phyloP scores from a whole-genome alignment of 2,329 filamentous ascomycete genomes.

The Neofusicoccum sp. region DNA sequence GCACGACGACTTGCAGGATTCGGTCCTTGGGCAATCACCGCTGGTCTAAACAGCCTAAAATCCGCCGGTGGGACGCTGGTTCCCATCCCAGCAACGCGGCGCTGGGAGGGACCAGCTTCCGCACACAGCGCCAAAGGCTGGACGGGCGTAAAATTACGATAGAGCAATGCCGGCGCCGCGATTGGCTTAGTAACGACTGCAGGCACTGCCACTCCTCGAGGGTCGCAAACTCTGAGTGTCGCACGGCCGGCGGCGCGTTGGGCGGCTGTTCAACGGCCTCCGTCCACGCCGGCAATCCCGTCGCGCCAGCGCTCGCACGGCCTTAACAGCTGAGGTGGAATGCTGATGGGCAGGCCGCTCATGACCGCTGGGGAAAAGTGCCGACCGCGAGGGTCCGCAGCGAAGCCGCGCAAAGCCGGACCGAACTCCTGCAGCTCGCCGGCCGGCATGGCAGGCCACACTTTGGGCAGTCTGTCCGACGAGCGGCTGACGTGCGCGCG shows the following conservation, averaged over 20 bases:
- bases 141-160: slow-evolving; percentile 12
- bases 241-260: neutral
- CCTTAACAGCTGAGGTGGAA: neutral
- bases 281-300: too few species aligned
- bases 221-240: neutral
- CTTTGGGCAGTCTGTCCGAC: slow-evolving; percentile 6
- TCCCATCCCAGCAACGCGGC: slow-evolving; percentile 1
- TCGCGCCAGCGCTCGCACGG: neutral
- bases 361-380: too few species aligned
- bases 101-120: slow-evolving; percentile 3
- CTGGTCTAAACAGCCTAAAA: slow-evolving; percentile 3
- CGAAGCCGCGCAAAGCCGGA: neutral
- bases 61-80: neutral
- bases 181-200: neutral
- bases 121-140: neutral
- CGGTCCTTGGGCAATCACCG: neutral
- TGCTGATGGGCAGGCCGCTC: neutral
- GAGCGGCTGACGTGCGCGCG: slow-evolving; percentile 1
- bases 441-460: neutral
- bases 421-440: slow-evolving; percentile 12
- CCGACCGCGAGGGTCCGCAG: neutral
- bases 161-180: neutral
- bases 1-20: slow-evolving; percentile 3
- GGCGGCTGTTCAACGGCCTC: neutral
- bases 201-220: too few species aligned